Evolutionary conservation across 495 filamentous ascomycete species (phyloP).

Genomic region (Glonium stellatum): DNA sequence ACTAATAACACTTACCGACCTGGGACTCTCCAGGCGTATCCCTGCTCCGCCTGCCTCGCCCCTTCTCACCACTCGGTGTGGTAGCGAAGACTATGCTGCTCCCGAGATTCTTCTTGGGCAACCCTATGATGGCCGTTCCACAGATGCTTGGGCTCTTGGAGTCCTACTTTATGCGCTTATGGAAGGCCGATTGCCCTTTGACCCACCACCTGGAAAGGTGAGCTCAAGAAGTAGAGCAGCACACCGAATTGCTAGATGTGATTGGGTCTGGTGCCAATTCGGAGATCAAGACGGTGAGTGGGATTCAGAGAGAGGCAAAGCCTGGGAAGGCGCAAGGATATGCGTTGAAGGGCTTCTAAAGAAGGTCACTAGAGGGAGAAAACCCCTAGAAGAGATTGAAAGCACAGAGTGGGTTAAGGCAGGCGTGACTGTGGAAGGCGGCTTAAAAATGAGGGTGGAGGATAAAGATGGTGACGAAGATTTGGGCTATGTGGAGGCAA

Average conservation of each 20-base stretch:
- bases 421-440: conserved; percentile 64
- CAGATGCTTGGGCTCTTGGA: conserved; percentile 92
- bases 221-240: conserved; percentile 62
- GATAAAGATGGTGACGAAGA: conserved; percentile 43
- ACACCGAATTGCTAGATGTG: conserved; percentile 87
- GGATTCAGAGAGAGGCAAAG: conserved; percentile 51
- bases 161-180: conserved; percentile 90
- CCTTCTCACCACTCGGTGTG: conserved; percentile 80
- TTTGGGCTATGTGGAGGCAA: not conserved
- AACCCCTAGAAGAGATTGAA: conserved; percentile 62
- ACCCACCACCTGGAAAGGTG: conserved; percentile 66
- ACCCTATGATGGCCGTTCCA: conserved; percentile 85
- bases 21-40: conserved; percentile 82
- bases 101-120: conserved; percentile 94
- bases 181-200: conserved; percentile 86
- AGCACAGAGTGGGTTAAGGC: conserved; percentile 67
- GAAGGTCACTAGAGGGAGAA: conserved; percentile 63
- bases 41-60: conserved; percentile 61
- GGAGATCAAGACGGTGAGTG: conserved; percentile 68
- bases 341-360: conserved; percentile 78
- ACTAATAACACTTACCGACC: conserved; percentile 80
- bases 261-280: conserved; percentile 89
- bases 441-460: conserved; percentile 63
- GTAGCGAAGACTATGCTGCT: conserved; percentile 93
- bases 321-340: conserved; percentile 64